Percentiles rank a stretch among this genome's conserved stretches.
Evolutionary conservation across 2,329 filamentous ascomycete species (phyloP).

Genomic region (Fusarium sp.): DNA sequence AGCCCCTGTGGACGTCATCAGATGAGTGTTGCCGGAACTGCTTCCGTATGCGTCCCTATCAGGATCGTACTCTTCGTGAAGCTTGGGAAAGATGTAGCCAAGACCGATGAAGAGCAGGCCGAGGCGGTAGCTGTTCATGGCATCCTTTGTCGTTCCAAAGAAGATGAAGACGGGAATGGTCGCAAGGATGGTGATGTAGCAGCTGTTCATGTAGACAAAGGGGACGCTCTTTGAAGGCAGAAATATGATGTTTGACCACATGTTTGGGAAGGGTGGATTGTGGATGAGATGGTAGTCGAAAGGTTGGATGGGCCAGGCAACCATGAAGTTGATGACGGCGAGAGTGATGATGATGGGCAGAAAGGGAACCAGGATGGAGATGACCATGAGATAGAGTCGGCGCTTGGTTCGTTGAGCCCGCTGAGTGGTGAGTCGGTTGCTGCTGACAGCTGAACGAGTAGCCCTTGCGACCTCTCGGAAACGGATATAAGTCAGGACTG

Average conservation of each 20-base stretch:
- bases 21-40: conserved; percentile 37
- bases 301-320: conserved; percentile 43
- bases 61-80: conserved; percentile 55
- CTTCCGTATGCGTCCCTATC: conserved; percentile 42
- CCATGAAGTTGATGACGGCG: conserved; percentile 54
- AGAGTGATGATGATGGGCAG: conserved; percentile 60
- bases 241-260: conserved; percentile 62
- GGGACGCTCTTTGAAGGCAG: conserved; percentile 54
- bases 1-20: conserved; percentile 27
- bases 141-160: conserved; percentile 68
- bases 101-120: conserved; percentile 55
- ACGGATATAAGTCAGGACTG: conserved; percentile 60
- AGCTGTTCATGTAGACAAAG: conserved; percentile 57
- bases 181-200: conserved; percentile 62
- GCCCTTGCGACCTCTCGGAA: conserved; percentile 59
- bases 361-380: conserved; percentile 64
- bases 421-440: conserved; percentile 54
- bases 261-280: conserved; percentile 48
- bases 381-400: conserved; percentile 67
- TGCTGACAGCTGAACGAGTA: conserved; percentile 54
- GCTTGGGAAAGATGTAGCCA: conserved; percentile 56
- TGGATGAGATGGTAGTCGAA: conserved; percentile 60
- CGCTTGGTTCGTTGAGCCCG: conserved; percentile 61
- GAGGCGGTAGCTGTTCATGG: conserved; percentile 61
- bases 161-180: conserved; percentile 62